Evolutionary conservation across 371 early-diverging fungal species (phyloP).

Genomic region (Apophysomyces ossiformis): DNA sequence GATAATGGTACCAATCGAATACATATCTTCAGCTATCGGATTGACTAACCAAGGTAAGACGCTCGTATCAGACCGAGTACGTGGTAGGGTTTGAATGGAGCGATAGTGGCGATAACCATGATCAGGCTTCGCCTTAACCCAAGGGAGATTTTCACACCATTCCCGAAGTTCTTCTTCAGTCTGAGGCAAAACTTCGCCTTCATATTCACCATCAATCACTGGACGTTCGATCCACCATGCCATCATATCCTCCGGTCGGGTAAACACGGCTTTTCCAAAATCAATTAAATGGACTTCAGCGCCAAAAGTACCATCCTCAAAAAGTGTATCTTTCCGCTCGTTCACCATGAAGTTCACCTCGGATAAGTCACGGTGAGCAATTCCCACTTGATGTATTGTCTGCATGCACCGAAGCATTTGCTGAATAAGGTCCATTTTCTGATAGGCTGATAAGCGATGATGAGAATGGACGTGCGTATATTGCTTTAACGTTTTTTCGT

Average conservation of each 20-base stretch:
- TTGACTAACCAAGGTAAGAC: constrained; percentile 54
- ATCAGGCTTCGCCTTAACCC: constrained; percentile 58
- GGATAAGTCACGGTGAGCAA: constrained; percentile 68
- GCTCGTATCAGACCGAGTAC: constrained; percentile 46
- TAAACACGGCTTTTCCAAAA: constrained; percentile 66
- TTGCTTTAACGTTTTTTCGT: constrained; percentile 62
- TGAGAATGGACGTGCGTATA: constrained; percentile 60
- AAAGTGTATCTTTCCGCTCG: constrained; percentile 24
- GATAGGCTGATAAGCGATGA: constrained; percentile 54
- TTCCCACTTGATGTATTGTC: constrained; percentile 55
- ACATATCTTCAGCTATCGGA: constrained; percentile 66
- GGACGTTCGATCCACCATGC: constrained; percentile 57
- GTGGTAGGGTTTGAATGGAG: constrained; percentile 67
- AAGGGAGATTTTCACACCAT: constrained; percentile 53
- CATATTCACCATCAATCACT: constrained; percentile 20
- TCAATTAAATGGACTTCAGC: constrained; percentile 63
- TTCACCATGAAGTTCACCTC: constrained; percentile 74
- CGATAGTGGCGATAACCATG: constrained; percentile 61
- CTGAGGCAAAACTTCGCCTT: constrained; percentile 41
- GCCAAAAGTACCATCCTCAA: constrained; percentile 47
- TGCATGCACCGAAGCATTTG: constrained; percentile 61
- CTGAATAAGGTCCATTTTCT: constrained; percentile 60
- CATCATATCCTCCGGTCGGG: constrained; percentile 39
- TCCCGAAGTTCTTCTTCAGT: constrained; percentile 41
- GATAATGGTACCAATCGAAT: constrained; percentile 66